These are phyloP conservation scores for Fennellomyces sp. DNA, from an alignment of 371 early-diverging fungal genomes.

Conservation along the genomic window DNA sequence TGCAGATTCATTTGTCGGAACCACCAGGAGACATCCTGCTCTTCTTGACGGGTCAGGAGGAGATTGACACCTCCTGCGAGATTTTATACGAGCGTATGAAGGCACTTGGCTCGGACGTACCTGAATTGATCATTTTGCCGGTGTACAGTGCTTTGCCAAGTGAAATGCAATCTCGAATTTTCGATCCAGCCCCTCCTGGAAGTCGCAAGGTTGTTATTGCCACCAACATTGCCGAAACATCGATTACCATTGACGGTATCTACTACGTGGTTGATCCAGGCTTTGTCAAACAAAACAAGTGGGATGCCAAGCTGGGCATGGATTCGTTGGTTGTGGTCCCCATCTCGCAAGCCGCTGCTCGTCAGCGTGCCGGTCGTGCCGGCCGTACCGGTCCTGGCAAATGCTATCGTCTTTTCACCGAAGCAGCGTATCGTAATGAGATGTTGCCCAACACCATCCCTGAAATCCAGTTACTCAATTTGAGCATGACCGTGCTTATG, in stretches of 20 bases:
- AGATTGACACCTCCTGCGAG: conserved; percentile 94
- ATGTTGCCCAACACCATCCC: conserved; percentile 96
- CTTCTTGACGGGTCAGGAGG: conserved; percentile 98
- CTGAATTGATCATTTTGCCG: conserved; percentile 92
- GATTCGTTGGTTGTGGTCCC: conserved; percentile 91
- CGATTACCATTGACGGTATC: conserved; percentile 99
- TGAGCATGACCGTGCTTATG: conserved; percentile 89
- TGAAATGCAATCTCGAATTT: conserved; percentile 93
- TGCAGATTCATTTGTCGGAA: conserved; percentile 96
- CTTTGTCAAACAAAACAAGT: conserved; percentile 97
- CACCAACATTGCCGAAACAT: conserved; percentile 99
- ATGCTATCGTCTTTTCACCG: conserved; percentile 96
- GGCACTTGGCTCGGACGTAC: conserved; percentile 92
- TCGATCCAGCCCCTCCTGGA: conserved; percentile 93
- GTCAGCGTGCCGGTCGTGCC: conserved; percentile 98
- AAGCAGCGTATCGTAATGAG: conserved; percentile 93
- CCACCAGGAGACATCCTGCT: conserved; percentile 97
- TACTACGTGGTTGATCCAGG: conserved; percentile 98
- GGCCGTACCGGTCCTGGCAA: conserved; percentile 98
- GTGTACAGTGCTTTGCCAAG: conserved; percentile 94
- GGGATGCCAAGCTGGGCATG: conserved; percentile 94
- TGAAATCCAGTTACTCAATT: conserved; percentile 97
- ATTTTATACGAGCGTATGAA: conserved; percentile 95
- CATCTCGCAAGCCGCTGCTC: conserved; percentile 96
- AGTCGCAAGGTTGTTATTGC: conserved; percentile 96